Conservation (phyloP, 306 rosid genomes). For the Cucumis cinereus region DNA sequence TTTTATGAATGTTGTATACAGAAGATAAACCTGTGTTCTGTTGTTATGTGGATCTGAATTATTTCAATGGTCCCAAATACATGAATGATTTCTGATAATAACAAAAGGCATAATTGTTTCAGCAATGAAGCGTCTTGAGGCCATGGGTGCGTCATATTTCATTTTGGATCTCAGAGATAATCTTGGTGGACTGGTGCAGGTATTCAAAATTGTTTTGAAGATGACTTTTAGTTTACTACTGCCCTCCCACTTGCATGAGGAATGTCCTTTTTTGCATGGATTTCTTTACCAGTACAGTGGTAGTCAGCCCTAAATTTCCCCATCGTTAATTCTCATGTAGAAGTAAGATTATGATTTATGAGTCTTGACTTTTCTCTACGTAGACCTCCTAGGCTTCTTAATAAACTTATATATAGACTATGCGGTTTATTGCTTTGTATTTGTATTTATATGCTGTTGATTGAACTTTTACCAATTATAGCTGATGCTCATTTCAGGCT, state of each 20-base stretch:
- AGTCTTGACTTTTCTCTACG: not conserved
- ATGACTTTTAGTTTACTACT: not conserved
- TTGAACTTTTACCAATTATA: slow-evolving; percentile 7
- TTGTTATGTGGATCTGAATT: not conserved
- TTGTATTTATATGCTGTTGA: not conserved
- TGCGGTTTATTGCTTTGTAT: not conserved
- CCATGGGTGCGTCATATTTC: slow-evolving; percentile 77
- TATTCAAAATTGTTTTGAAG: slow-evolving; percentile 15
- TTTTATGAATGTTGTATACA: not conserved
- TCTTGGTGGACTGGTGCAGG: slow-evolving; percentile 98
- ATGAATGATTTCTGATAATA: not conserved
- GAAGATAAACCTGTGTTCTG: not conserved
- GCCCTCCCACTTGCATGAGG: not conserved
- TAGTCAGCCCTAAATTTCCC: not conserved
- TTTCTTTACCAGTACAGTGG: not conserved
- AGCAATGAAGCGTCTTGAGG: slow-evolving; percentile 89
- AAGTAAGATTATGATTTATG: not conserved
- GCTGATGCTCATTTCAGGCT: slow-evolving; percentile 44
- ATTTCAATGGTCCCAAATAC: not conserved
- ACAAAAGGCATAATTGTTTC: slow-evolving; percentile 27
- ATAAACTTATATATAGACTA: not conserved
- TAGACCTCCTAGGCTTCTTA: not conserved
- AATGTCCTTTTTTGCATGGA: not conserved
- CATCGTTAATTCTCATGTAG: not conserved
- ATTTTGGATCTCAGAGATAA: slow-evolving; percentile 92